Conservation (phyloP, 2,329 filamentous ascomycete species). For the Xylaria digitata region DNA sequence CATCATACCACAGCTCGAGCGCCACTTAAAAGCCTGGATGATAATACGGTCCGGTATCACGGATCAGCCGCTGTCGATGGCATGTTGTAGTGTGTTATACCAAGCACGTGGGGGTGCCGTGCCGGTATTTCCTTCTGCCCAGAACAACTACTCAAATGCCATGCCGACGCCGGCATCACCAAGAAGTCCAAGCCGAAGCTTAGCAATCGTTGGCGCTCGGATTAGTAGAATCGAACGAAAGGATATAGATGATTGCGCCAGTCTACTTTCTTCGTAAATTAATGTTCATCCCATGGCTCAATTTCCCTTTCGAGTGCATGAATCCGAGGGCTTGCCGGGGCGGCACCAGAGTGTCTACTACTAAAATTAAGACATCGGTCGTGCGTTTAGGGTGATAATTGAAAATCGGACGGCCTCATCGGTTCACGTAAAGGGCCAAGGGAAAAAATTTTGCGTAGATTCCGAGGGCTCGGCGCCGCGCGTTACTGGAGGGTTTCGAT, state of each 20-base stretch:
- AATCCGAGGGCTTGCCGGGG: neutral
- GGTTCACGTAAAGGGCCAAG: neutral
- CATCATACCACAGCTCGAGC: conserved; percentile 11
- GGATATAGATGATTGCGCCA: neutral
- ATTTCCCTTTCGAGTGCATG: neutral
- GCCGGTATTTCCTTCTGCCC: neutral
- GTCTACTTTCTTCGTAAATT: neutral
- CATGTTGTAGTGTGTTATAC: neutral
- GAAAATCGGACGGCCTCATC: neutral
- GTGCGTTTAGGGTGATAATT: neutral
- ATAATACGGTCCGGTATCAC: conserved; percentile 1
- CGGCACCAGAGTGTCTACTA: neutral
- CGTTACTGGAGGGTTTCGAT: neutral
- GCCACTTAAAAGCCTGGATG: conserved; percentile 6
- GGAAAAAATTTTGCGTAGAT: neutral
- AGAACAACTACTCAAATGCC: too few species aligned
- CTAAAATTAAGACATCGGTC: neutral
- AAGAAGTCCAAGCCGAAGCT: too few species aligned
- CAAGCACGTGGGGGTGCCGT: conserved; percentile 16
- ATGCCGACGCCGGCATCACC: too few species aligned
- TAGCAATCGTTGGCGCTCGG: neutral
- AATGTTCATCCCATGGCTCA: neutral
- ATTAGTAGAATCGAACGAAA: neutral
- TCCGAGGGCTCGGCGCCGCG: neutral
- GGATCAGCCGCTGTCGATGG: conserved; percentile 10